Percentiles rank a stretch among this genome's conserved stretches.
Evolutionary conservation across 2,329 filamentous ascomycete genomes (phyloP).

Genomic region (Colletotrichum musicola): DNA sequence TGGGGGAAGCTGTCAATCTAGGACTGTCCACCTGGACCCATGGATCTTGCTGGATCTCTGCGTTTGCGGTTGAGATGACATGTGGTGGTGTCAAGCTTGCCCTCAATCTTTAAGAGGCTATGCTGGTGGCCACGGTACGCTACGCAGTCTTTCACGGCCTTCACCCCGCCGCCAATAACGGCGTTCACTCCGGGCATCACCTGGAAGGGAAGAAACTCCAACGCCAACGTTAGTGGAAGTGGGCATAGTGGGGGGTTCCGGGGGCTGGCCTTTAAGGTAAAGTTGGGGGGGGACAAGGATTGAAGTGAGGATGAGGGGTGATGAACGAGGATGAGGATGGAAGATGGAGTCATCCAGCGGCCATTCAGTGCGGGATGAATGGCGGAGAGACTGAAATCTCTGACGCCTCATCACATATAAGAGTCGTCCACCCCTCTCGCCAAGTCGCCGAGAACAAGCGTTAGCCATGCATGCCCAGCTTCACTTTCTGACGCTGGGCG

Average conservation of each 20-base stretch:
- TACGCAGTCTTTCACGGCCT: neutral
- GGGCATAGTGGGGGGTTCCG: neutral
- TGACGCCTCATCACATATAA: neutral
- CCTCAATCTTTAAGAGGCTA: too few species aligned
- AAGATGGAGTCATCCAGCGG: constrained; percentile 7
- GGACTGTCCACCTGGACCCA: neutral
- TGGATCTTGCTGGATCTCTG: neutral
- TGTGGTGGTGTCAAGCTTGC: neutral
- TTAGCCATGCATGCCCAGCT: constrained; percentile 36
- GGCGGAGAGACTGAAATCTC: neutral
- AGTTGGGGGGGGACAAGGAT: constrained; percentile 10
- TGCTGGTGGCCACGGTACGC: neutral
- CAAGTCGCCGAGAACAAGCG: constrained; percentile 35
- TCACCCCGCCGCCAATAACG: constrained; percentile 11
- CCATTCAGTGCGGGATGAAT: neutral
- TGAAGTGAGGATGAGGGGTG: neutral
- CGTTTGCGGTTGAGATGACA: neutral
- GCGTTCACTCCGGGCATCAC: constrained; percentile 13
- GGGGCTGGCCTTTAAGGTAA: constrained; percentile 18
- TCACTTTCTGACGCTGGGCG: constrained; percentile 25
- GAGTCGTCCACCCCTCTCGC: constrained; percentile 20
- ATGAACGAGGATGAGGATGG: too few species aligned
- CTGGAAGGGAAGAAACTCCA: neutral
- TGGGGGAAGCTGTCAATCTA: constrained; percentile 2
- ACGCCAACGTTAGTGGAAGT: neutral